A percentile compares a stretch with the other conserved stretches of the same genome.
These are phyloP conservation scores for Schizochytrium sp. DNA, from an alignment of 108 stramenopile species.

Conservation along the genomic window DNA sequence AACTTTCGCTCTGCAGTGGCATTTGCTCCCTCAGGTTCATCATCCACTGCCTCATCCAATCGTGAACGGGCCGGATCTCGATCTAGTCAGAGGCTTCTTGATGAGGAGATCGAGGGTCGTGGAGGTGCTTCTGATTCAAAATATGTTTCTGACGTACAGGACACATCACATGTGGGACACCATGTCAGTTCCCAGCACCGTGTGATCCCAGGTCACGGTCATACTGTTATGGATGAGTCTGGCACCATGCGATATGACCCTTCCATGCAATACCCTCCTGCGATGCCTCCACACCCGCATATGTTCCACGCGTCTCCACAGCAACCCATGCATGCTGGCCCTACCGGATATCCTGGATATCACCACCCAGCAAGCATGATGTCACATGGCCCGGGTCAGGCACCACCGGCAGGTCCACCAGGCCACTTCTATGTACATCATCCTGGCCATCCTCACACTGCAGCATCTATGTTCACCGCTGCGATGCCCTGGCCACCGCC, in stretches of 20 bases:
- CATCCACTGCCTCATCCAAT: conserved; percentile 23
- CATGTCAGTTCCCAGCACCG: neutral
- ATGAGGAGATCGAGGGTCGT: too few relatives aligned
- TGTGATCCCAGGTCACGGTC: neutral
- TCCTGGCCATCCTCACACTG: neutral
- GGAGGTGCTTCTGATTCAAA: too few relatives aligned
- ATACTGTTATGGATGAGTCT: neutral
- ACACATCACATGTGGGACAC: neutral
- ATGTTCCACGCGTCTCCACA: neutral
- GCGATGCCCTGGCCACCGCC: neutral
- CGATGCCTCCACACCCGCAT: neutral
- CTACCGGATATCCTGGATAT: neutral
- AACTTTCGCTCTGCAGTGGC: conserved; percentile 51
- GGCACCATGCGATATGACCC: neutral
- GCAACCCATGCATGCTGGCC: neutral
- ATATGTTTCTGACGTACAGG: neutral
- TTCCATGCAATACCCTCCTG: neutral
- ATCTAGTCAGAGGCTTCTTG: neutral
- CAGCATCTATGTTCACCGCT: neutral
- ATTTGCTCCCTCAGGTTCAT: conserved; percentile 26
- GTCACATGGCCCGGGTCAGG: conserved; percentile 11
- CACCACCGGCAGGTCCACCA: neutral
- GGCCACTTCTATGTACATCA: neutral
- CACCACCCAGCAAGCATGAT: conserved; percentile 21
- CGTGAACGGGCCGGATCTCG: neutral